Percentiles rank a stretch among this genome's conserved stretches.
Evolutionary conservation across 441 rosid genomes (phyloP).

Genomic region (Aleurites moluccanus): DNA sequence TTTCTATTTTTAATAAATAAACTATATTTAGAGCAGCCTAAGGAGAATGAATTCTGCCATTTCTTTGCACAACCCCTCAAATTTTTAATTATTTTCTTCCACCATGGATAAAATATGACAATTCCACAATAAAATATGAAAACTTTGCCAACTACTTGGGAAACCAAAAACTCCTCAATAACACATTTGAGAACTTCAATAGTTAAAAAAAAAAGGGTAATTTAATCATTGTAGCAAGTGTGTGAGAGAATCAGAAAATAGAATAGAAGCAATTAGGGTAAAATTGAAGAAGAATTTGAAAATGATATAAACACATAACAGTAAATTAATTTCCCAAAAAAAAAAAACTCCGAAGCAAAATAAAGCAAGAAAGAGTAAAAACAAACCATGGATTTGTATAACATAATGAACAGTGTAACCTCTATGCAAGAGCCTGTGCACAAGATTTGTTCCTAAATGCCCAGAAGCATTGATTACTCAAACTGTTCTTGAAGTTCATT

Average conservation of each 20-base stretch:
- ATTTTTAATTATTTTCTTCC: background rate
- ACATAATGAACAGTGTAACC: constrained; percentile 65
- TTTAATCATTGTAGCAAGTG: background rate
- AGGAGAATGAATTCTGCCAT: background rate
- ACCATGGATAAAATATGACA: too few relatives aligned
- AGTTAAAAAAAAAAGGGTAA: too few relatives aligned
- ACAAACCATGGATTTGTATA: constrained; percentile 42
- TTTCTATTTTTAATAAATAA: too few relatives aligned
- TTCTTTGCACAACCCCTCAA: constrained; percentile 4
- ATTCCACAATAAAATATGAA: background rate
- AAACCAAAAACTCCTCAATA: background rate
- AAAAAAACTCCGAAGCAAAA: background rate
- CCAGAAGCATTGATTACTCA: constrained; percentile 72
- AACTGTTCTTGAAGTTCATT: constrained; percentile 30
- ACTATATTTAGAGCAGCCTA: background rate
- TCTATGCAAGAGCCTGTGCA: constrained; percentile 40
- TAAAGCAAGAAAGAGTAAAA: background rate
- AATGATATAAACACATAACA: background rate
- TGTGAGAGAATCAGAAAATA: background rate
- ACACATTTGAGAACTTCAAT: background rate
- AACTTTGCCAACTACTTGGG: background rate
- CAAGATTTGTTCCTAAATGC: constrained; percentile 47
- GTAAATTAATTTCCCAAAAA: too few relatives aligned
- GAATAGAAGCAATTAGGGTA: background rate
- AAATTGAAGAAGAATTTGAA: background rate